Base-by-base conservation (phyloP, 768 basidiomycete genomes). In the Auricularia cornea region DNA sequence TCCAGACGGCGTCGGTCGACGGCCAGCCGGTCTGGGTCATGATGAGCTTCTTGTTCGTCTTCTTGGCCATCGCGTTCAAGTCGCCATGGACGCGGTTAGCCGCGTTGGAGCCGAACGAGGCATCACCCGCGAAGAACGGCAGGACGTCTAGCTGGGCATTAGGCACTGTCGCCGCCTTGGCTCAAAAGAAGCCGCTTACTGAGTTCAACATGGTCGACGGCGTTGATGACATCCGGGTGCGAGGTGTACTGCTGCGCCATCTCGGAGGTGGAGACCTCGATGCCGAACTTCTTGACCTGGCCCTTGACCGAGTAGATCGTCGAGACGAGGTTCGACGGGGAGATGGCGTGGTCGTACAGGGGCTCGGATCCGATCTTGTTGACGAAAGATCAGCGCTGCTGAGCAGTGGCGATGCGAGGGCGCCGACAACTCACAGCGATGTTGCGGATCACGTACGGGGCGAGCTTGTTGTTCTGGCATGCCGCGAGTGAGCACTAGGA, bases 11-110 rank as follows among this genome's bases (percentile, higher is more conserved):
- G 16, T 65, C 59, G 59, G 64, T 69, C 14, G 60, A 64, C 3
- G 69, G 69, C 69, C 69, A 70, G 38, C 69, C 67, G 18, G 62
- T 62, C 61, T 66, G 57, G 32, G 38, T 60, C 3, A 41, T 11
- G 26, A 59, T 60, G 23, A 62, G 28, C 40, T 62, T 62, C 32
- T 62, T 62, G 48, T 28, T n/a, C 12, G 62, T 59, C 10, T 20
- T 3, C 23, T 62, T n/a, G 28, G 44, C 61, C 48, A 56, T 10
- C 12, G 16, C n/a, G 40, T 59, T 31, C 28, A 54, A 26, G 30
- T 59, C 51, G n/a, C 48, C 29, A 8, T n/a, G 16, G 28, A 57
- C 54, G 30, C 26, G 16, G 14, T 16, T 26, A 57, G 18, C 18
- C 16, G 64, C 64, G 29, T 65, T 35, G 20, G 23, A n/a, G 18